Evolutionary conservation across 495 filamentous ascomycete species (phyloP), one percentile per base, ranked within the genome.

Genomic region (Penicillium canescens): DNA sequence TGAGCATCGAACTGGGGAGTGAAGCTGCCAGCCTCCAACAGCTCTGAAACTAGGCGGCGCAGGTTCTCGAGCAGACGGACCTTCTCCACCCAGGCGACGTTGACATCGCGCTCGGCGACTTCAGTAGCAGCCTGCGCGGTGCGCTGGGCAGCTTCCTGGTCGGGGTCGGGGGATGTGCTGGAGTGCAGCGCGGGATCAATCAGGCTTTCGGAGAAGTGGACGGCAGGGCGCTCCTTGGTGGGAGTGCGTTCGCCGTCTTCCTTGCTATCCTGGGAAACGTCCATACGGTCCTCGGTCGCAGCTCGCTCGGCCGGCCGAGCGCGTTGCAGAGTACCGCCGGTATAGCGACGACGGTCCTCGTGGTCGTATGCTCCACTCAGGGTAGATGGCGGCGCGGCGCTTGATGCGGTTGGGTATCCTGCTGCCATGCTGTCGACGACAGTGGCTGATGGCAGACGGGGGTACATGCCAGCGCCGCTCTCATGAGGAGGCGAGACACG

Each of bases 81-180:
- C 69, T 92, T 88, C 61, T 92, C 87, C 10, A 96, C 81, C 91
- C 90, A 95, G 34, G 80, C 77, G 54, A 90, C 88, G 59, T 93
- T 65, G 39, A 62, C 83, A 44, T 71, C 74, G n/a, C 67, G 72
- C 65, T 68, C 76, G 12, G 72, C 76, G 59, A 67, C 78, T 61
- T 75, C 71, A 1, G 72, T 73, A 23, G 76, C 76, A 2, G 74
- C 73, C 42, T 72, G 72, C 1, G 74, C 76, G 35, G 73, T 76
- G 18, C 71, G 73, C 48, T 72, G 66, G 9, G 71, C 69, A 33
- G 73, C 64, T 54, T 78, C 77, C 4, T 70, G 71, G 9, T 78
- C 71, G 0, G 68, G 60, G 14, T 73, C 48, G 6, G 72, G 57
- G 6, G 73, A 72, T 3, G 58, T 34, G 39, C 52, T 56, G 6